phyloP scores from a whole-genome alignment of 352 stramenopile genomes.

The Saprolegnia parasitica region DNA sequence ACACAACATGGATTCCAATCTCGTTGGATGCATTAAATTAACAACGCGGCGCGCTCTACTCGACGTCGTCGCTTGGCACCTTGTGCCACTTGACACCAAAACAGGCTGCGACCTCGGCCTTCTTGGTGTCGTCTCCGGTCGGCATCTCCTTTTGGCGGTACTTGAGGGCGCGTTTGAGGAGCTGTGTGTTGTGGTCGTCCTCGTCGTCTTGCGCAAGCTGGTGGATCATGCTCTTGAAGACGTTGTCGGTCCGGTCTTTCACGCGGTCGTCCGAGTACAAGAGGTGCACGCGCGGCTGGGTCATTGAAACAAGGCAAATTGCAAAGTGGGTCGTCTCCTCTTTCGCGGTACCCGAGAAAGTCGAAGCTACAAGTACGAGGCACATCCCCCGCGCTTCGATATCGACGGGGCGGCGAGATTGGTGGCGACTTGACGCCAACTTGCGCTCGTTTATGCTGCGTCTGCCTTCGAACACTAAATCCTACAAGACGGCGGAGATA shows the following conservation, averaged over 20 bases:
- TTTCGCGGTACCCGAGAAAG: too few relatives aligned
- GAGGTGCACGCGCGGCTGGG: not conserved
- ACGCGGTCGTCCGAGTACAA: conserved; percentile 14
- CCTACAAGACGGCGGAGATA: too few relatives aligned
- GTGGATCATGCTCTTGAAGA: conserved; percentile 7
- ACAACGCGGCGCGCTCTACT: too few relatives aligned
- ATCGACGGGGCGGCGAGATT: too few relatives aligned
- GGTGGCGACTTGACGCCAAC: too few relatives aligned
- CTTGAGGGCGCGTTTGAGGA: conserved; percentile 6
- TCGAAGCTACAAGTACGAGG: too few relatives aligned
- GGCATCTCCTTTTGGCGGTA: conserved; percentile 2
- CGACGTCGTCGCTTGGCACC: not conserved
- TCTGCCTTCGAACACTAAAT: too few relatives aligned
- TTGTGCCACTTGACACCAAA: conserved; percentile 14
- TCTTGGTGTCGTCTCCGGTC: not conserved
- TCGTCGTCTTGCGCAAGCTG: conserved; percentile 5
- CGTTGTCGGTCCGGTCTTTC: not conserved
- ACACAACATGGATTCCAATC: too few relatives aligned
- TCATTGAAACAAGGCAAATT: not conserved
- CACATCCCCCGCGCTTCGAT: too few relatives aligned
- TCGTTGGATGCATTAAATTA: too few relatives aligned
- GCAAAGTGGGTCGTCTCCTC: too few relatives aligned
- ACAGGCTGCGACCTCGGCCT: not conserved
- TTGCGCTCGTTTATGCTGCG: too few relatives aligned
- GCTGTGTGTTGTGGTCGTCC: not conserved